These are phyloP conservation scores for Raphanus raphanistrum DNA, from an alignment of 345 rosid species.

Conservation along the genomic window DNA sequence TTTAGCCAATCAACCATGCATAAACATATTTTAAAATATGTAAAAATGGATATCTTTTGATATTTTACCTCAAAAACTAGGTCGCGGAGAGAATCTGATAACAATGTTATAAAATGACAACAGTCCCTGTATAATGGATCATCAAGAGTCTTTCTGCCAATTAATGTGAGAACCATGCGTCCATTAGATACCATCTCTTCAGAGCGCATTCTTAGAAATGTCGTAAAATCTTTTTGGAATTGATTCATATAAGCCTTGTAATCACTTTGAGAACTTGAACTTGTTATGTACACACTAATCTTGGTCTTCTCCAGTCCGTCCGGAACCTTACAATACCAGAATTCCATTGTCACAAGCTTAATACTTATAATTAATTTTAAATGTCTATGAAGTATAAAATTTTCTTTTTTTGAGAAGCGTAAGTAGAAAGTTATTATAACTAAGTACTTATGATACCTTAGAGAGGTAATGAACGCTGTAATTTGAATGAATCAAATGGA, in stretches of 20 bases:
- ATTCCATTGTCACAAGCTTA: neutral
- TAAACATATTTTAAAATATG: neutral
- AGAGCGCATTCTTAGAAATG: constrained; percentile 41
- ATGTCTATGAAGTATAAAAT: neutral
- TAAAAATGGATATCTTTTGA: neutral
- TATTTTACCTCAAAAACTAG: constrained; percentile 39
- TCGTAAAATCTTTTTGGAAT: constrained; percentile 33
- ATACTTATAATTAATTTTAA: neutral
- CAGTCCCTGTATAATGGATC: constrained; percentile 33
- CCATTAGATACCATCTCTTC: constrained; percentile 46
- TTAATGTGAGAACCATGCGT: constrained; percentile 41
- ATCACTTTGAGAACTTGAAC: constrained; percentile 38
- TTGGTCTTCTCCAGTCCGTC: neutral
- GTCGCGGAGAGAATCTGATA: constrained; percentile 29
- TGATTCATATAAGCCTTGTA: constrained; percentile 22
- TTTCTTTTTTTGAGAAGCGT: too few relatives aligned
- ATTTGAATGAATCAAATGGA: constrained; percentile 44
- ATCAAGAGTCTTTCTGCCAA: constrained; percentile 37
- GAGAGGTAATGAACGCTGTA: constrained; percentile 48
- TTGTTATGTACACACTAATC: neutral
- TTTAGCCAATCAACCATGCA: neutral
- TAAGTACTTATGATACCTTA: constrained; percentile 23
- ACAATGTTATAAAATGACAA: constrained; percentile 24
- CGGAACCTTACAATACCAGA: constrained; percentile 14
- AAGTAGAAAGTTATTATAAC: too few relatives aligned